These are phyloP conservation scores for Protea cynaroides DNA, from an alignment of 164 flowering plant genomes.

Conservation along the genomic window DNA sequence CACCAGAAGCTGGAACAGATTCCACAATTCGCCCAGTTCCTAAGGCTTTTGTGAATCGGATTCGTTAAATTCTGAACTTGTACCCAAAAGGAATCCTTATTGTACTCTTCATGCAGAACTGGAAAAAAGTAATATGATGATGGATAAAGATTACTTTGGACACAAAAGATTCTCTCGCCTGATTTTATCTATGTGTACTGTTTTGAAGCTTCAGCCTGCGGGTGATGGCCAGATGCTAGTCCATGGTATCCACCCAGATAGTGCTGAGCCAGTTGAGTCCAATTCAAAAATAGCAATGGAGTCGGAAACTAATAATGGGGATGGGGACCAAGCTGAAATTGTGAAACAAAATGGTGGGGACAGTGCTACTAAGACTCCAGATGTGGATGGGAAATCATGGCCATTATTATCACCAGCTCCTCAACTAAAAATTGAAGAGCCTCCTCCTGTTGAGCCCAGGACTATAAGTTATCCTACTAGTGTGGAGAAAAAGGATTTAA, in stretches of 20 bases:
- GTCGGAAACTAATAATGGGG: constrained; percentile 8
- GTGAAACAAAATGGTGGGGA: constrained; percentile 12
- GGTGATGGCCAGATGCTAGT: constrained; percentile 40
- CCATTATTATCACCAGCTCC: constrained; percentile 2
- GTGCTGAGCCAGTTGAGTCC: constrained; percentile 21
- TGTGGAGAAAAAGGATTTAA: constrained; percentile 16
- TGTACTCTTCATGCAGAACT: constrained; percentile 48
- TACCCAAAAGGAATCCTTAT: constrained; percentile 57
- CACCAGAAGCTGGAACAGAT: constrained; percentile 27
- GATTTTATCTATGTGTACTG: constrained; percentile 50
- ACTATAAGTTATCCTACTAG: constrained; percentile 3
- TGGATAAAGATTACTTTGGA: constrained; percentile 66
- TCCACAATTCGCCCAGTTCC: constrained; percentile 45
- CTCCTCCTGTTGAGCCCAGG: constrained; percentile 2
- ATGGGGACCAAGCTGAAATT: neutral
- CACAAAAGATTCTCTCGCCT: constrained; percentile 61
- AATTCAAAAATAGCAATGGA: constrained; percentile 8
- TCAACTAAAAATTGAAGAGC: constrained; percentile 9
- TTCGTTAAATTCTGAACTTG: constrained; percentile 39
- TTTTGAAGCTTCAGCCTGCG: constrained; percentile 32
- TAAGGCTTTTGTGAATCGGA: constrained; percentile 34
- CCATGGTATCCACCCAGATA: constrained; percentile 17
- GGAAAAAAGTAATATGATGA: constrained; percentile 19
- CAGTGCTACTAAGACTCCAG: constrained; percentile 5
- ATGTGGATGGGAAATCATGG: constrained; percentile 13